Base-by-base conservation (phyloP, 768 basidiomycete genomes). In the Imleria badia region DNA sequence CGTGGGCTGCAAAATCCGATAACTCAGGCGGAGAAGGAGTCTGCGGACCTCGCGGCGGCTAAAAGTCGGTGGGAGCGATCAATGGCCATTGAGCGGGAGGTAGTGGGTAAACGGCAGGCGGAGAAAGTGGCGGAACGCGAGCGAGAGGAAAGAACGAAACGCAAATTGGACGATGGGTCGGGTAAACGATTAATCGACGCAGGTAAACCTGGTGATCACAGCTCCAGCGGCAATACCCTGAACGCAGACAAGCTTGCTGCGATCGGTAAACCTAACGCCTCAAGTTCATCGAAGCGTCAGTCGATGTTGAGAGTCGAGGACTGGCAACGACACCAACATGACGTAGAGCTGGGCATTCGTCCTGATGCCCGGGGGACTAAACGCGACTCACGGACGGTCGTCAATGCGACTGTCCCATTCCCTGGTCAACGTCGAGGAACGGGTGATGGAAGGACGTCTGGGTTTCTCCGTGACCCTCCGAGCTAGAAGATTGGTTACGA, bases 301-400 rank as follows among this genome's bases (percentile, higher is more conserved):
- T 90, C 89, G 39, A 83, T 79, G 66, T 70, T 91, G 76, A 90
- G 91, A 67, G 90, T 92, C 38, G 87, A 91, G 68, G 90, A 91
- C 66, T 92, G 91, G 90, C 85, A 89, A 70, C 80, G 81, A 59
- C 79, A 84, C 62, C 90, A 91, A 66, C 76, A 82, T 48, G 79
- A 82, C 42, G 67, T 68, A 6, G 72, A 71, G 45, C 36, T 71
- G 13, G 70, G 70, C 11, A 14, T 73, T 43, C 71, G 66, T 1
- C 60, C 66, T 3, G 71, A 70, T 2, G 40, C 54, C 5, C 56
- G 43, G 41, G 54, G 59, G 3, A 23, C 60, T 26, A 65, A 44
- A 58, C 67, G 58, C 6, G 67, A 74, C 22, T 59, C 71, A 17
- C 64, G 67, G 22, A 33, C 48, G 34, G 26, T 23, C 11, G 50